Evolutionary conservation across 108 stramenopile species (phyloP).

Genomic region (Fragilariopsis cylindrus): DNA sequence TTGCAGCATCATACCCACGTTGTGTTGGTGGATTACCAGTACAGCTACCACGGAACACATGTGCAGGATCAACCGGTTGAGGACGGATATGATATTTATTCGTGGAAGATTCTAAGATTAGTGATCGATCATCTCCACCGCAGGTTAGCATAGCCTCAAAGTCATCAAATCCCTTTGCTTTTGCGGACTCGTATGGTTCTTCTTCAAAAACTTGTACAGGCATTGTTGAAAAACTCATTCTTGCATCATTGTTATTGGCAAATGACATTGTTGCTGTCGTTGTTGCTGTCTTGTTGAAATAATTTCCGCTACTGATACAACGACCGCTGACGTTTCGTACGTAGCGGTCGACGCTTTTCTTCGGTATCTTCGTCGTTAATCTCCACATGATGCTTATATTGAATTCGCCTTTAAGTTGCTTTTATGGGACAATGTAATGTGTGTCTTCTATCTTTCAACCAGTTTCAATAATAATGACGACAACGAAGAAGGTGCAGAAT

Average conservation of each 20-base stretch:
- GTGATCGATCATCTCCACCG: slow-evolving; percentile 64
- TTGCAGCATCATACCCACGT: slow-evolving; percentile 62
- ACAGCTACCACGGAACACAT: slow-evolving; percentile 73
- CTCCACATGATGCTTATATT: no score
- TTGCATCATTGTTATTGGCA: neutral
- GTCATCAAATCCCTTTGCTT: slow-evolving; percentile 42
- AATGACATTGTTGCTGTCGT: neutral
- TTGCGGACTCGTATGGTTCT: slow-evolving; percentile 43
- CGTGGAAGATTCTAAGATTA: slow-evolving; percentile 43
- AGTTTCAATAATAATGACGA: no score
- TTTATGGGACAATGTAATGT: no score
- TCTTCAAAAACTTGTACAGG: slow-evolving; percentile 28
- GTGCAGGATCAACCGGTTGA: slow-evolving; percentile 42
- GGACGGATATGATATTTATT: slow-evolving; percentile 72
- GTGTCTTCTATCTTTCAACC: no score
- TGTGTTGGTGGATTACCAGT: slow-evolving; percentile 69
- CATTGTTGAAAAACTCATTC: slow-evolving; percentile 29
- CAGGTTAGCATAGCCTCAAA: slow-evolving; percentile 60
- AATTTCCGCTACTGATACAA: no score
- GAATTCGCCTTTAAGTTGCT: no score
- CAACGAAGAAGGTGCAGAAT: no score
- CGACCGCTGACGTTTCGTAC: no score
- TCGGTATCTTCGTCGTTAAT: no score
- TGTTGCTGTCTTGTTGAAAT: neutral
- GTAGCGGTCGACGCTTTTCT: no score